Evolutionary conservation across 768 basidiomycete species (phyloP), one percentile per base, ranked within the genome.

Genomic region (Lyophyllum semitale): DNA sequence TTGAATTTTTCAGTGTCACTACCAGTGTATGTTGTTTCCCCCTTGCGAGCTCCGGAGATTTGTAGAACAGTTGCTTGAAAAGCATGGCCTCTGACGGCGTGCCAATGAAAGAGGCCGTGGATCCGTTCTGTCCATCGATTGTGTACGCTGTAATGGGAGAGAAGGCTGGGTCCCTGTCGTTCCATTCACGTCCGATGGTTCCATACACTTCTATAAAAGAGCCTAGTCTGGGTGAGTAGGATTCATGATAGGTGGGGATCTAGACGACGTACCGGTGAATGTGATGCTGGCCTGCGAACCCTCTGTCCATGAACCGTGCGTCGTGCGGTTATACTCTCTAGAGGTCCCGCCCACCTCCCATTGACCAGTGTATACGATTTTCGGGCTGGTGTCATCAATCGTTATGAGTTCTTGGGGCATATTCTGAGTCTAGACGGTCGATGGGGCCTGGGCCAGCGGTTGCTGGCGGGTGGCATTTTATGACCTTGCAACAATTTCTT

Each of bases 141-240:
- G 4, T 13, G 33, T 35, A 35, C 33, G 33, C 3, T 13, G 33
- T 35, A 13, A 35, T 13, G 3, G 33, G 33, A 35, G 33, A 35
- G 15, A 35, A 35, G 8, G 4, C 33, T 7, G 8, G 33, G 33
- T 35, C 33, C 4, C 33, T 13, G 6, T 7, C 33, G 13, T 15
- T 35, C 33, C 8, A 15, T 35, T 35, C 13, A 15, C 33, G 33
- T 13, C 33, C 33, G 13, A 35, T 35, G 13, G 33, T 57, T 23
- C 59, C 59, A 44, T 58, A 54, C 8, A 60, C 59, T 15, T 57
- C 44, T 9, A 60, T 53, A 13, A 26, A 27, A 2, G 59, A 60
- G 15, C 55, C 56, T 58, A 12, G 20, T 3, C 11, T 6, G 20
- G 4, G 40, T 12, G 17, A 41, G n/a, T 41, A 22, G 4, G 35